A percentile compares a stretch with the other conserved stretches of the same genome.
These are phyloP conservation scores for Teratosphaeriaceae sp. DNA, from an alignment of 2,329 filamentous ascomycete genomes.

Conservation along the genomic window DNA sequence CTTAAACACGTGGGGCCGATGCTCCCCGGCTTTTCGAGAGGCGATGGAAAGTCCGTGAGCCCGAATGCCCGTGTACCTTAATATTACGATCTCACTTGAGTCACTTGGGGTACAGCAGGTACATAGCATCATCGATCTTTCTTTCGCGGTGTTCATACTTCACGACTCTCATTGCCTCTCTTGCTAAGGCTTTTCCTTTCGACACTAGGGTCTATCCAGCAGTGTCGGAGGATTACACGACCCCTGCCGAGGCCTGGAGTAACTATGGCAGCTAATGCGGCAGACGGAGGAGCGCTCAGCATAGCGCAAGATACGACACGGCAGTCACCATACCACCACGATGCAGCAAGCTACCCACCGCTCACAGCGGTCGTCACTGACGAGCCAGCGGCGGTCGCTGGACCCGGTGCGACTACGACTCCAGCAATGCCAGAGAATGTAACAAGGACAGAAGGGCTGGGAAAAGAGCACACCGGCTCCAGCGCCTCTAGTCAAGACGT, in stretches of 20 bases:
- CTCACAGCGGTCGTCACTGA: constrained; percentile 4
- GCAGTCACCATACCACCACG: neutral
- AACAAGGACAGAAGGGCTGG: constrained; percentile 9
- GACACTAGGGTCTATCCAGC: no score
- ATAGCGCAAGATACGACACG: neutral
- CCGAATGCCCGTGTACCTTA: constrained; percentile 1
- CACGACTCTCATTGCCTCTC: neutral
- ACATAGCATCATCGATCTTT: constrained; percentile 2
- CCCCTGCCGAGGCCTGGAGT: neutral
- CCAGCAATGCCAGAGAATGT: constrained; percentile 13
- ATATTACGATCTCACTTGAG: neutral
- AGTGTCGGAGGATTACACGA: no score
- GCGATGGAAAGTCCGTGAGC: neutral
- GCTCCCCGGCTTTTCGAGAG: neutral
- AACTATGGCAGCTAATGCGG: neutral
- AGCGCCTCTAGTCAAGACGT: constrained; percentile 9
- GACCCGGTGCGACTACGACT: constrained; percentile 14
- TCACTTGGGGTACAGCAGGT: neutral
- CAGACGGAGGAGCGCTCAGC: neutral
- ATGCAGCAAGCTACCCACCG: neutral
- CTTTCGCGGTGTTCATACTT: neutral
- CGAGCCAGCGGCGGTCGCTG: constrained; percentile 15
- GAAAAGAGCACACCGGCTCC: constrained; percentile 5
- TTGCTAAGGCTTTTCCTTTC: no score
- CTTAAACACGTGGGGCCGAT: no score